Conservation (phyloP, 805 yeast species). For the Saccharomycopsis lassenensis region DNA sequence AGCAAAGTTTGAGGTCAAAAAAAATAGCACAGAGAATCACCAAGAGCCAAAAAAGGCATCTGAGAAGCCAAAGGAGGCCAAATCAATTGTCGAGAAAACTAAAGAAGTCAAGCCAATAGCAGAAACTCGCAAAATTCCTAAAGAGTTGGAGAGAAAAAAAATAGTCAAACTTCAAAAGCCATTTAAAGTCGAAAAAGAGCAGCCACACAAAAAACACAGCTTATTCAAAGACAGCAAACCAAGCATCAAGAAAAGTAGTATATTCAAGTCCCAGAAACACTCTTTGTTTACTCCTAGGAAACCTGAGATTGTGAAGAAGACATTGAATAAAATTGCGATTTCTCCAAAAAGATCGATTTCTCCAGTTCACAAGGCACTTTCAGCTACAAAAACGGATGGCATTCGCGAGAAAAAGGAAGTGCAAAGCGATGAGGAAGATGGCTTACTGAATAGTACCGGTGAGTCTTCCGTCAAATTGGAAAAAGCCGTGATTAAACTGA, state of each 20-base stretch:
- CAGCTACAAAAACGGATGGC: neutral
- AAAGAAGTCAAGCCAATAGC: neutral
- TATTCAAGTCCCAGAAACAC: conserved; percentile 9
- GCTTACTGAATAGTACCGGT: no score
- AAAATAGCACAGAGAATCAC: no score
- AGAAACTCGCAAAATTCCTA: neutral
- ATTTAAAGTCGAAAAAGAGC: no score
- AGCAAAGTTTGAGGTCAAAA: no score
- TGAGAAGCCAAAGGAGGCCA: neutral
- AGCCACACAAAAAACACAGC: conserved; percentile 15
- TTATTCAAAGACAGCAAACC: conserved; percentile 8
- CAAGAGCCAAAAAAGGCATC: no score
- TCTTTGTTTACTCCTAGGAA: no score
- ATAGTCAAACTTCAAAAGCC: neutral
- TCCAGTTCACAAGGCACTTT: neutral
- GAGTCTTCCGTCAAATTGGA: no score
- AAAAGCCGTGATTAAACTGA: no score
- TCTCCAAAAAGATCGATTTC: conserved; percentile 1
- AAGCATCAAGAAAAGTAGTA: conserved; percentile 12
- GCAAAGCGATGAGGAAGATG: no score
- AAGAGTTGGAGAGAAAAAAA: neutral
- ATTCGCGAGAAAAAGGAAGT: neutral
- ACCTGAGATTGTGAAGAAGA: conserved; percentile 1
- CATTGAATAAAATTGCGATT: neutral
- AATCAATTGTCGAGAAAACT: neutral